Percentiles rank a stretch among this genome's conserved stretches.
phyloP scores from a whole-genome alignment of 768 basidiomycete species.

The Termitomyces sp. region DNA sequence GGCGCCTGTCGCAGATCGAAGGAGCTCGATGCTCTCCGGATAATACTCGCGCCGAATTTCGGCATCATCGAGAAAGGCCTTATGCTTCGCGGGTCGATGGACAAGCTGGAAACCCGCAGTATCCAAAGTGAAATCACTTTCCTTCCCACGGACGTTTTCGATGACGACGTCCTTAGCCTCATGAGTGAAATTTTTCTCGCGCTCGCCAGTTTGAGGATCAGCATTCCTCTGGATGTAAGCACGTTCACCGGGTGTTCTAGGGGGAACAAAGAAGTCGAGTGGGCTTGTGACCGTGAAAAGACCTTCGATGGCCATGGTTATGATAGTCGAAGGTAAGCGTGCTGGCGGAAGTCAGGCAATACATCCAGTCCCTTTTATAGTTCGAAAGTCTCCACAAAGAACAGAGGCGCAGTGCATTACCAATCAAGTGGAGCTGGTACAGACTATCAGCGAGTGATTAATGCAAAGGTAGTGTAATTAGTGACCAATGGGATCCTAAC shows the following conservation, averaged over 20 bases:
- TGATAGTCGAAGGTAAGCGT: not conserved
- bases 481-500: not conserved
- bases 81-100: slow-evolving; percentile 34
- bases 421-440: not conserved
- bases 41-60: slow-evolving; percentile 55
- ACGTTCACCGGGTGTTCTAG: slow-evolving; percentile 31
- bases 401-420: not conserved
- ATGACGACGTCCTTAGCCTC: slow-evolving; percentile 30
- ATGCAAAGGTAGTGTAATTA: not conserved
- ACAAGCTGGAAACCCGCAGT: slow-evolving; percentile 46
- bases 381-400: not conserved
- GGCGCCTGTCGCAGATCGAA: slow-evolving; percentile 58
- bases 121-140: slow-evolving; percentile 38
- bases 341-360: not conserved
- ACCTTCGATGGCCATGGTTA: not conserved
- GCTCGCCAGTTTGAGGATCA: slow-evolving; percentile 27
- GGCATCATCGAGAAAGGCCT: slow-evolving; percentile 41
- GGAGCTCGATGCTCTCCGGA: slow-evolving; percentile 49
- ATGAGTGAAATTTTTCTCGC: slow-evolving; percentile 26
- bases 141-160: slow-evolving; percentile 50
- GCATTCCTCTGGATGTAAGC: slow-evolving; percentile 32
- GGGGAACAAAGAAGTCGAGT: slow-evolving; percentile 29
- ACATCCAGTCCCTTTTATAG: not conserved
- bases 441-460: not conserved
- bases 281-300: slow-evolving; percentile 19